These are phyloP conservation scores for Diplodia intermedia DNA, from an alignment of 2,329 filamentous ascomycete species.

Conservation along the genomic window DNA sequence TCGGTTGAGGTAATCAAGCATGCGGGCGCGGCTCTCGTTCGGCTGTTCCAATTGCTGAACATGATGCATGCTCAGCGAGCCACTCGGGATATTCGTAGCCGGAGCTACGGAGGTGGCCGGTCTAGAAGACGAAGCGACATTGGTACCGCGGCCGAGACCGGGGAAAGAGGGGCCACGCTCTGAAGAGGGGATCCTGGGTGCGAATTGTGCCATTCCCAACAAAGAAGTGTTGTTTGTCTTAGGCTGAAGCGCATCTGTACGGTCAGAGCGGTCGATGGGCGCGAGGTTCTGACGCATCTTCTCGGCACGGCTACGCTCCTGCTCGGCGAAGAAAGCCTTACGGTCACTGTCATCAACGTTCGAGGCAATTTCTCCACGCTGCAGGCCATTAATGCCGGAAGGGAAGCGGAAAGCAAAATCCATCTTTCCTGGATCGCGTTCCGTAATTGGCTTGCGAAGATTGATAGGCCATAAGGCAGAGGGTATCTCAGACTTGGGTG, in stretches of 20 bases:
- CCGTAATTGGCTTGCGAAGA: neutral
- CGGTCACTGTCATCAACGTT: neutral
- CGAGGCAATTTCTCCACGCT: neutral
- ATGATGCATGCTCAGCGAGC: neutral
- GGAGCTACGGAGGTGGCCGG: neutral
- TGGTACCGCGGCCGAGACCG: neutral
- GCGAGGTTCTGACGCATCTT: constrained; percentile 24
- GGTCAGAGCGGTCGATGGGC: neutral
- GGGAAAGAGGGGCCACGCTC: neutral
- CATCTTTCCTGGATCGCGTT: constrained; percentile 10
- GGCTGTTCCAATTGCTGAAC: neutral
- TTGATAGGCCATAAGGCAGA: neutral
- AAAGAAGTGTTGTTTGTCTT: neutral
- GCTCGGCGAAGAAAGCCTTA: constrained; percentile 26
- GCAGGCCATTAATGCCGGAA: neutral
- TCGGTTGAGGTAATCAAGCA: constrained; percentile 29
- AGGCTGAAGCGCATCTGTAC: neutral
- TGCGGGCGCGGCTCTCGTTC: constrained; percentile 27
- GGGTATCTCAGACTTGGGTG: neutral
- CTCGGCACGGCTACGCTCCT: constrained; percentile 31
- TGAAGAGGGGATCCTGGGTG: neutral
- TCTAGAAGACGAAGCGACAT: neutral
- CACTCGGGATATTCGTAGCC: neutral
- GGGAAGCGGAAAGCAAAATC: constrained; percentile 28
- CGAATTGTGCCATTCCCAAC: neutral